Evolutionary conservation across 1,284 basidiomycete species (phyloP), one percentile per base, ranked within the genome.

Genomic region (Pseudozyma pruni): DNA sequence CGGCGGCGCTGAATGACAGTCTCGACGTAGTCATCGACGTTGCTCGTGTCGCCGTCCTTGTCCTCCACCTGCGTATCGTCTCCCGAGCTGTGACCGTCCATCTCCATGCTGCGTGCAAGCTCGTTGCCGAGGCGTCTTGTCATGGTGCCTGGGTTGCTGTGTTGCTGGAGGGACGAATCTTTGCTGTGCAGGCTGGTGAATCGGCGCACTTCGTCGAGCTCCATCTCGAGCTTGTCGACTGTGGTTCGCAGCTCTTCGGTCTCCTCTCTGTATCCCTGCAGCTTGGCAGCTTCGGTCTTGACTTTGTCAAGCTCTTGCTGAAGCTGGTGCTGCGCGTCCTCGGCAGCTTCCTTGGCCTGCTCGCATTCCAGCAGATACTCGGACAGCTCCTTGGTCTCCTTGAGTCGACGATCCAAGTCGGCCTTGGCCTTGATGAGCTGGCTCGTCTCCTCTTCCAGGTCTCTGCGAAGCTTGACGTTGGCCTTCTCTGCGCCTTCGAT

Each of bases 91-190:
- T 71, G 20, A 9, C 32, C 58, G 8, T 60, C 50, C 17, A 66
- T 32, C 22, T 58, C 53, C 46, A 71, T 49, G 50, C 50, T 56
- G 32, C 62, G 56, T 8, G 68, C 68, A 10, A 71, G 61, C 51
- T 71, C 68, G 43, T 66, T 71, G 32, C 62, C 68, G 4, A 71
- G 52, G 2, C 61, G 50, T 27, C 58, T 40, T 2, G 53, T 53
- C 20, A 66, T 27, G n/a, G 61, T 66, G 8, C 43, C 33, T 4
- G 52, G 68, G 27, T 61, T 61, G 54, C 68, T 66, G 32, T 60
- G 44, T 20, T 50, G 52, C 19, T 90, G 84, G 1, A 46, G 48
- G 19, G 64, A 71, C 4, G 49, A 51, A n/a, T 70, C 58, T 17
- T 69, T 62, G 43, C 57, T 62, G 40, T 68, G 56, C 9, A 55